phyloP scores from a whole-genome alignment of 139 green algal genomes.

The Trebouxia sp. region DNA sequence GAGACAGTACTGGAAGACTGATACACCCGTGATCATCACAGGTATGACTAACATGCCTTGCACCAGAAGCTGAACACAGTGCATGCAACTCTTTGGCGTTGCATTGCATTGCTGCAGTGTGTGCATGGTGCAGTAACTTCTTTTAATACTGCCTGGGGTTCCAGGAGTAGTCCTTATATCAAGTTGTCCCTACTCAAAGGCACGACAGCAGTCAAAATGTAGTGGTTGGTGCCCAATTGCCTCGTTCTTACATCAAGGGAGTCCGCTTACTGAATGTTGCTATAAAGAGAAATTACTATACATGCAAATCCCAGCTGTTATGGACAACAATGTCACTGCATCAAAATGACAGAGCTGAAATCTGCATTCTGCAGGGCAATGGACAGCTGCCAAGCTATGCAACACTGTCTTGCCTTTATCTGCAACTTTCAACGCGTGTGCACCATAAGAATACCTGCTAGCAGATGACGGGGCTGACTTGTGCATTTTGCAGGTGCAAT shows the following conservation, averaged over 20 bases:
- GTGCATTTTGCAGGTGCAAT: constrained; percentile 47
- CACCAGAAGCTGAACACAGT: background rate
- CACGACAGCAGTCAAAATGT: background rate
- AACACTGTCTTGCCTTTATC: background rate
- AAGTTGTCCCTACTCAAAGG: background rate
- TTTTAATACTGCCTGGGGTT: background rate
- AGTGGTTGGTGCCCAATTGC: no score
- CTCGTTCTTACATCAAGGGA: no score
- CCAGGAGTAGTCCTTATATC: background rate
- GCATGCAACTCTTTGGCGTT: background rate
- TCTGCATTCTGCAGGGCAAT: background rate
- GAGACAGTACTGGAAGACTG: constrained; percentile 22
- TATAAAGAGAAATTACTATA: no score
- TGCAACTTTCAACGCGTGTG: background rate
- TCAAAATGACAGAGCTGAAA: background rate
- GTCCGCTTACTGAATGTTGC: no score
- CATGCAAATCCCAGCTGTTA: no score
- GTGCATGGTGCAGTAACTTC: no score
- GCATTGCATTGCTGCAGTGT: no score
- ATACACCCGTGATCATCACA: constrained; percentile 15
- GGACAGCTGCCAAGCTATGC: background rate
- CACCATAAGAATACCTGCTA: background rate
- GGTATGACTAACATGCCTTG: background rate
- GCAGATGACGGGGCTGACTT: background rate
- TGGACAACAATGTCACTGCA: background rate